phyloP scores from a whole-genome alignment of 371 early-diverging fungal species.

The Lichtheimia corymbifera region DNA sequence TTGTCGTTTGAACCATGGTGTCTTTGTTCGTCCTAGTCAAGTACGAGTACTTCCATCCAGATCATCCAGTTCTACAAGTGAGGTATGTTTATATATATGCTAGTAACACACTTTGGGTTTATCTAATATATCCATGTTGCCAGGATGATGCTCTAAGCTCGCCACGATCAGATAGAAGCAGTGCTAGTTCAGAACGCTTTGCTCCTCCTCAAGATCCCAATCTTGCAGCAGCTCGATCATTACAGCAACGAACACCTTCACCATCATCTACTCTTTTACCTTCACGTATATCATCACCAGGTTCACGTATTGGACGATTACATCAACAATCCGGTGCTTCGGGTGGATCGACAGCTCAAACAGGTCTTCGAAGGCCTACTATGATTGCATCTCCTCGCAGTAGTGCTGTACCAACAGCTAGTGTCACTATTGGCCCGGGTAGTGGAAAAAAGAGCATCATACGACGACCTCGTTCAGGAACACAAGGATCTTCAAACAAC shows the following conservation, averaged over 20 bases:
- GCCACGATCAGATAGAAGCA: neutral
- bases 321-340: slow-evolving; percentile 17
- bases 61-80: slow-evolving; percentile 10
- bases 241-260: slow-evolving; percentile 27
- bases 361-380: slow-evolving; percentile 18
- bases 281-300: slow-evolving; percentile 29
- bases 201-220: slow-evolving; percentile 28
- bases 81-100: slow-evolving; percentile 6
- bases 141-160: neutral
- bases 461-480: slow-evolving; percentile 22
- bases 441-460: slow-evolving; percentile 9
- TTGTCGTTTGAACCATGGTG: slow-evolving; percentile 69
- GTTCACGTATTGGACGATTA: slow-evolving; percentile 19
- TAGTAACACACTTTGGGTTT: neutral
- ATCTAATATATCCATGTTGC: neutral
- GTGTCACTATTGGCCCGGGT: slow-evolving; percentile 14
- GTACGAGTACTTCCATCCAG: slow-evolving; percentile 30
- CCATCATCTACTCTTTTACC: slow-evolving; percentile 30
- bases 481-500: slow-evolving; percentile 16
- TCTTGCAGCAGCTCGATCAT: slow-evolving; percentile 29
- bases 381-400: slow-evolving; percentile 18
- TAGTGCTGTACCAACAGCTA: slow-evolving; percentile 15
- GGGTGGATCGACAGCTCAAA: slow-evolving; percentile 13
- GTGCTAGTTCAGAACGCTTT: slow-evolving; percentile 16
- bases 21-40: slow-evolving; percentile 81